Conservation (phyloP, 768 basidiomycete genomes). For the Rubroboletus satanas region DNA sequence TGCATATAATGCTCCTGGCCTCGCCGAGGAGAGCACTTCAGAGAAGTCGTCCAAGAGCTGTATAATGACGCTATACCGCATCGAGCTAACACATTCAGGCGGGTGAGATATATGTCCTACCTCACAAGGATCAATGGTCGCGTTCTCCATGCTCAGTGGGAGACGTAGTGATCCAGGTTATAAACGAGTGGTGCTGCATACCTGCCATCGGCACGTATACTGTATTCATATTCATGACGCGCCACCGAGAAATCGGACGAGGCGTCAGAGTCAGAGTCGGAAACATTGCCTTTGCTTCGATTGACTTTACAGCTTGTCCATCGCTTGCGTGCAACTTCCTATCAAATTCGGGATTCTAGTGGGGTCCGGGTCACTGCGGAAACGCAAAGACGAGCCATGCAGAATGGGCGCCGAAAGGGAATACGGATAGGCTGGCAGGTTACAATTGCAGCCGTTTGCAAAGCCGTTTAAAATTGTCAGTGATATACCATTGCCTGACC, state of each 20-base stretch:
- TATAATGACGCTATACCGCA: background rate
- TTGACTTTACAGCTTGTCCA: too few relatives aligned
- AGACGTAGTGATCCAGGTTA: background rate
- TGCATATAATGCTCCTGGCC: background rate
- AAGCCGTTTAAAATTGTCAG: too few relatives aligned
- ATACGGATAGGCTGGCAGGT: too few relatives aligned
- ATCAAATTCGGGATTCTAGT: too few relatives aligned
- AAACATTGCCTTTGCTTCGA: too few relatives aligned
- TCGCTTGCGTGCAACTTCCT: background rate
- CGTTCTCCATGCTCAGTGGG: background rate
- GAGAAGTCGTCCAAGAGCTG: background rate
- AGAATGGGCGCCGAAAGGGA: too few relatives aligned
- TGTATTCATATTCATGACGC: too few relatives aligned
- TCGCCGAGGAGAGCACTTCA: background rate
- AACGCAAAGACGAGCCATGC: too few relatives aligned
- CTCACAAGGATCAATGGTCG: background rate
- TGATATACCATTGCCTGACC: conserved; percentile 70
- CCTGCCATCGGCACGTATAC: background rate
- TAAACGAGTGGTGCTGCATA: background rate
- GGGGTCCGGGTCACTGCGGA: too few relatives aligned
- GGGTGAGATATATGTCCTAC: background rate
- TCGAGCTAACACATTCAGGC: background rate
- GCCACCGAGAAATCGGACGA: background rate
- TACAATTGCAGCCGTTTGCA: too few relatives aligned
- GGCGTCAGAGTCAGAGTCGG: background rate